These are phyloP conservation scores for Triticum timopheevii DNA, from an alignment of 176 grass and related monocot genomes.

Conservation along the genomic window DNA sequence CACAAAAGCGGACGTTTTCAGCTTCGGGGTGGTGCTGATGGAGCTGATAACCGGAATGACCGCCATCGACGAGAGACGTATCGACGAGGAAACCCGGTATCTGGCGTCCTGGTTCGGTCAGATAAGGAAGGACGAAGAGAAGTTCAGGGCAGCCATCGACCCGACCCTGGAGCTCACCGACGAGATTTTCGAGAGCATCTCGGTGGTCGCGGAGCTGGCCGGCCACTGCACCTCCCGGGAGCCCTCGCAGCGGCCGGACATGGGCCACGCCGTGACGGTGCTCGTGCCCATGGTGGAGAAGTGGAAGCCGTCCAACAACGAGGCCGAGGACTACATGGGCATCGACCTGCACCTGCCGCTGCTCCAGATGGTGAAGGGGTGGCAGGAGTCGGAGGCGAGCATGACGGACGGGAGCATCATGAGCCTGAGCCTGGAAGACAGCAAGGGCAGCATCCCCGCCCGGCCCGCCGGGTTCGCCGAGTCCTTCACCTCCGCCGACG, in stretches of 20 bases:
- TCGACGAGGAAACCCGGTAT: constrained; percentile 77
- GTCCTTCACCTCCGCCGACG: constrained; percentile 92
- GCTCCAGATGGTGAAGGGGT: constrained; percentile 93
- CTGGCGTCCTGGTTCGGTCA: constrained; percentile 78
- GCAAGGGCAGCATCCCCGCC: constrained; percentile 94
- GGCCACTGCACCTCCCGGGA: constrained; percentile 83
- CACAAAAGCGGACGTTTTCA: constrained; percentile 94
- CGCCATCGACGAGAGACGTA: constrained; percentile 71
- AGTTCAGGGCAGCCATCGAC: constrained; percentile 70
- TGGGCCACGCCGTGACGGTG: constrained; percentile 79
- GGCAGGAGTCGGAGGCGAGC: constrained; percentile 77
- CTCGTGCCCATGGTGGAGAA: constrained; percentile 85
- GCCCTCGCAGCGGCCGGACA: constrained; percentile 75
- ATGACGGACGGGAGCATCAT: constrained; percentile 56
- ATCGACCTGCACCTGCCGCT: constrained; percentile 85
- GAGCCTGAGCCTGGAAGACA: constrained; percentile 77
- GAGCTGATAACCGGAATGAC: constrained; percentile 86
- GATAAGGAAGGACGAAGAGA: constrained; percentile 64
- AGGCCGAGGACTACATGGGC: constrained; percentile 80
- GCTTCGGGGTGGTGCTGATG: constrained; percentile 94
- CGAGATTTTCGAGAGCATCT: constrained; percentile 71
- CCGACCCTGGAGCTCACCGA: constrained; percentile 53
- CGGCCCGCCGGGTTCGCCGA: constrained; percentile 84
- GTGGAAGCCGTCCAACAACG: constrained; percentile 81
- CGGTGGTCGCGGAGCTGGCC: constrained; percentile 67